Base-by-base conservation (phyloP, 371 early-diverging fungal species). In the Dichotomocladium elegans region DNA sequence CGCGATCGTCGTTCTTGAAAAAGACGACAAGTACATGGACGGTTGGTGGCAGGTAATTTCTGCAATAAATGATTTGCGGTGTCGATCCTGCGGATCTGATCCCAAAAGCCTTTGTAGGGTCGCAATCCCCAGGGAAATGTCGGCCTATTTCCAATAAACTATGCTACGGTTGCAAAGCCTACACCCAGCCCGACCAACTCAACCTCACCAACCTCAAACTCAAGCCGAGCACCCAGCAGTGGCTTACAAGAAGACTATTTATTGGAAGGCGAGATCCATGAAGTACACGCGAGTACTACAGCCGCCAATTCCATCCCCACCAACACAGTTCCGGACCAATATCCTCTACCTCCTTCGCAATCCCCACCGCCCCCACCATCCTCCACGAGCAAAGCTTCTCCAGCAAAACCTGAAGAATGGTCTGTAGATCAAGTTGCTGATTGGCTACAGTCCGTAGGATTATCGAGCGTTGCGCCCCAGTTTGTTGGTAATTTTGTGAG, bases 11-110 rank as follows among this genome's bases (percentile, higher is more conserved):
- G 89, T 92, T 2, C 57, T 90, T 22, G 89, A 90, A 59, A 81
- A 78, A 57, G 93, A 92, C 60, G 90, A 90, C 33, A 72, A 82
- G 43, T 90, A 83, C 61, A 72, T 76, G n/a, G 93, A 92, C 63
- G 91, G 91, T 15, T 92, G 93, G 93, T 92, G 90, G 90, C 82
- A 86, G 85, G 90, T 86, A 81, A 70, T 10, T 41, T 17, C 21
- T 4, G 15, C n/a, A n/a, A n/a, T n/a, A n/a, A n/a, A 33, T 33
- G 10, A 10, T 33, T 33, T 33, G 10, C 8, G 33, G 14, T 10
- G 33, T 33, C 8, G 33, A n/a, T n/a, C n/a, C n/a, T n/a, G n/a
- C n/a, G n/a, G 4, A 14, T n/a, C n/a, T n/a, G n/a, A n/a, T n/a
- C n/a, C n/a, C n/a, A n/a, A n/a, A n/a, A 4, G 14, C 9, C 12